Evolutionary conservation across 1,139 yeast species (phyloP), one percentile per base, ranked within the genome.

Genomic region (Sporopachydermia cereana): DNA sequence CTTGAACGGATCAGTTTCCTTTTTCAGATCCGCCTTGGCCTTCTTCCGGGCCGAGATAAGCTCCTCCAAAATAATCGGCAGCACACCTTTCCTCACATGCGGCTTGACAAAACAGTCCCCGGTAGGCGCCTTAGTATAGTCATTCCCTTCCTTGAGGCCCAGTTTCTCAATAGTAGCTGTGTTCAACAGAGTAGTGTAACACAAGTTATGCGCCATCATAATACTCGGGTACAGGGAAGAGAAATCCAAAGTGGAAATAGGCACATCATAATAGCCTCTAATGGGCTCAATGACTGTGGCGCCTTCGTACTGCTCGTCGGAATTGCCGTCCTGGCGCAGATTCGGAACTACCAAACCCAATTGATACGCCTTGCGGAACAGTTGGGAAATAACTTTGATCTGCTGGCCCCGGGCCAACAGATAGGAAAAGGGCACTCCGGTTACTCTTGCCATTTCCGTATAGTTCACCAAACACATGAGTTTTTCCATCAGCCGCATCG

Each of bases 381-480:
- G 69, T 64, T 93, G 99, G 0, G 97, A 89, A 45, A 93, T 79
- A 54, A 93, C 98, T 62, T 93, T 93, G 60, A 93, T 89, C 63
- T 93, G 98, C 66, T 93, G 99, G 36, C 99, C 99, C 58, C 99
- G 74, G 14, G 94, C 63, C 44, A 93, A 66, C 46, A 93, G 71
- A 58, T 82, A 91, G 0, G 96, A 84, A 57, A 93, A 88, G 0
- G 99, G 98, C 3, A 93, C 97, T 51, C 99, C 99, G 0, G 98
- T 91, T 36, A 93, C 99, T 68, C 99, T 83, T 1, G 98, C 96
- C 98, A 93, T 93, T 66, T 93, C 99, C 0, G 97, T 89, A 62
- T 93, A 91, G 56, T 93, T 93, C 49, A 93, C 95, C 51, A 93
- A 69, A 56, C 96, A 89, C 98, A 93, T 93, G 45, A 93, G 71